Base-by-base conservation (phyloP, 2,329 filamentous ascomycete genomes). In the Xylogone sp. region DNA sequence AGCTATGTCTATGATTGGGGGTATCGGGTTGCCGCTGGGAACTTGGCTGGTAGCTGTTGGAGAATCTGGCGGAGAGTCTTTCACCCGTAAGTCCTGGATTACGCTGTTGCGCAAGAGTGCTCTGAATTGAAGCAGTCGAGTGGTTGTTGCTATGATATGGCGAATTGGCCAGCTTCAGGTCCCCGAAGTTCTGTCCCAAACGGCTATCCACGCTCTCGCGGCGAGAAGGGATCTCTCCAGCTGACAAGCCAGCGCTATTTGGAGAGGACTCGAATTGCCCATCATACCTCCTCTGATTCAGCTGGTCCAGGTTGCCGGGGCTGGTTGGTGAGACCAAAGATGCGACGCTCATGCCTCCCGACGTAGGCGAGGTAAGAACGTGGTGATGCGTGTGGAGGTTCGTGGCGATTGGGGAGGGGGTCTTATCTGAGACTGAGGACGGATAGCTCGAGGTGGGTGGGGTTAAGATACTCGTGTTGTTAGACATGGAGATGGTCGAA, bases 201-300 rank as follows among this genome's bases (percentile, higher is more conserved):
- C 87, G 81, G 68, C 87, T 90, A 68, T 92, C 88, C 3, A 92
- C 86, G 61, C 88, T 92, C 69, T 90, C 88, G 48, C 88, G 81
- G 52, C 87, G 79, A 45, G 84, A 83, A 46, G 65, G 44, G 73
- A 68, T 52, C 69, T 66, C 34, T 64, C 70, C 47, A 62, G 71
- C 45, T 24, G 34, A 19, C 21, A 43, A 49, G 19, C 29, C 46
- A 39, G 27, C 62, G 57, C 66, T 43, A 21, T 24, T 48, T 20
- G 34, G 47, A 13, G 39, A 19, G 10, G 47, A 9, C 16, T 47
- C 45, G 16, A 27, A 46, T 16, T 27, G 21, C 13, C 21, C 29
- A 21, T 31, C 44, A 24, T 47, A 31, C 16, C 18, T 16, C 20
- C 45, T 13, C 12, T n/a, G 18, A 16, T 16, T 34, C 43, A 24